These are phyloP conservation scores for Stevia rebaudiana DNA, from an alignment of 140 eudicot species.

Conservation along the genomic window DNA sequence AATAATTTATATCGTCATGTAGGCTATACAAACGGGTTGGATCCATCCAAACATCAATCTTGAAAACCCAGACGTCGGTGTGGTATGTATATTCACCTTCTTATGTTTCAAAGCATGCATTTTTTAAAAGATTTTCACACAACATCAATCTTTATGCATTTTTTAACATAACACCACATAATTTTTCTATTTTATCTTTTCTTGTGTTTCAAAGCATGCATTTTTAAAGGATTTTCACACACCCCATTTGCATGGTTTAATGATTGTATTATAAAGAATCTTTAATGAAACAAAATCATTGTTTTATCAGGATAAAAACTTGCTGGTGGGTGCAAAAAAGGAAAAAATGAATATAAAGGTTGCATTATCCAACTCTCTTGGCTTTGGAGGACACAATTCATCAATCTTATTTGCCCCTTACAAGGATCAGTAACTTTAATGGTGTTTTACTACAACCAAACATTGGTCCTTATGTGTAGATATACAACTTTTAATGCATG, in stretches of 20 bases:
- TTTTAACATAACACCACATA: not conserved
- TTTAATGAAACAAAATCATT: not conserved
- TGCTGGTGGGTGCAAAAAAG: constrained; percentile 62
- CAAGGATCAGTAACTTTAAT: constrained; percentile 28
- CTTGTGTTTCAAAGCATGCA: not conserved
- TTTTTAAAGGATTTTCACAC: no score
- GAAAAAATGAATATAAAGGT: constrained; percentile 47
- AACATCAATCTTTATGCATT: no score
- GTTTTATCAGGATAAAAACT: constrained; percentile 37
- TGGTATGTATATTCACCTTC: constrained; percentile 40
- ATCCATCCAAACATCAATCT: constrained; percentile 67
- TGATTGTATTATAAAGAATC: not conserved
- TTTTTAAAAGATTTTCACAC: no score
- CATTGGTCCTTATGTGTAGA: constrained; percentile 14
- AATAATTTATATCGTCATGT: not conserved
- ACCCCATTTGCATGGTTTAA: not conserved
- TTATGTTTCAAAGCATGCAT: not conserved
- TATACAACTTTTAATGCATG: constrained; percentile 11
- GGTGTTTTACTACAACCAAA: not conserved
- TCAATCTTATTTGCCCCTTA: constrained; percentile 70
- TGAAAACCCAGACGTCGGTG: constrained; percentile 49
- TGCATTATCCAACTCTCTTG: constrained; percentile 70
- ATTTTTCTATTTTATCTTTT: not conserved
- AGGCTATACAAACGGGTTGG: constrained; percentile 76
- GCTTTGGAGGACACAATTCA: constrained; percentile 81